A percentile compares a stretch with the other conserved stretches of the same genome.
Evolutionary conservation across 2,329 filamentous ascomycete genomes (phyloP).

Genomic region (Diplodia seriata): DNA sequence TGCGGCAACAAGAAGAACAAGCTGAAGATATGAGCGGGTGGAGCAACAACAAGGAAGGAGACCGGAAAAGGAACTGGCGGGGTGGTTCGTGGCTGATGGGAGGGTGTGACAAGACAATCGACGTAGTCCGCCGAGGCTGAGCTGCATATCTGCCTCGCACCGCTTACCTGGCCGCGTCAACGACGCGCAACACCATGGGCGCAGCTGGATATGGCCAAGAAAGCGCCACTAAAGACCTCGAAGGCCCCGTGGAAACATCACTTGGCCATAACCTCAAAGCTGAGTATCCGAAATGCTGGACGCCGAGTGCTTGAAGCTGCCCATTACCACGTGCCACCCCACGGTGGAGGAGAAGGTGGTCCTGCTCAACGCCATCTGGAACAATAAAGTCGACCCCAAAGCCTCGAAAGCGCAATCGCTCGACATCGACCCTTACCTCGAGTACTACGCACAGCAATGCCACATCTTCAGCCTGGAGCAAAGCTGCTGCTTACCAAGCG

Average conservation of each 20-base stretch:
- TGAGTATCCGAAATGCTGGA: not conserved
- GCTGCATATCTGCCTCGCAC: not conserved
- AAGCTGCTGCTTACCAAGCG: not conserved
- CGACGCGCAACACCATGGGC: not conserved
- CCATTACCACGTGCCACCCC: not conserved
- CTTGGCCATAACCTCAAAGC: not conserved
- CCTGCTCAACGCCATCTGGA: not conserved
- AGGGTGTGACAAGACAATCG: not conserved
- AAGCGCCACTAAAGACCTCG: not conserved
- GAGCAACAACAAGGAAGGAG: not conserved
- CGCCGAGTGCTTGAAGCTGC: not conserved
- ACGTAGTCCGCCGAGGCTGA: not conserved
- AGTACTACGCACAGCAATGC: constrained; percentile 12
- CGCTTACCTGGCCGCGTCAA: not conserved
- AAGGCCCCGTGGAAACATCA: not conserved
- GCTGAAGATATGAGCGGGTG: too few species aligned
- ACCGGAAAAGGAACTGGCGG: not conserved
- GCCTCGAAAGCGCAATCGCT: not conserved
- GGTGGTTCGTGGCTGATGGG: not conserved
- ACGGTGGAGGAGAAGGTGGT: not conserved
- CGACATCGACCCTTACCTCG: constrained; percentile 1
- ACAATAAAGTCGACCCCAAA: not conserved
- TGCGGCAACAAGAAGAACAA: not conserved
- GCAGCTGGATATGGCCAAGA: not conserved
- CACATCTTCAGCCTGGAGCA: constrained; percentile 13